Evolutionary conservation across 805 yeast genomes (phyloP), one percentile per base, ranked within the genome.

Genomic region (Candida loeiensis): DNA sequence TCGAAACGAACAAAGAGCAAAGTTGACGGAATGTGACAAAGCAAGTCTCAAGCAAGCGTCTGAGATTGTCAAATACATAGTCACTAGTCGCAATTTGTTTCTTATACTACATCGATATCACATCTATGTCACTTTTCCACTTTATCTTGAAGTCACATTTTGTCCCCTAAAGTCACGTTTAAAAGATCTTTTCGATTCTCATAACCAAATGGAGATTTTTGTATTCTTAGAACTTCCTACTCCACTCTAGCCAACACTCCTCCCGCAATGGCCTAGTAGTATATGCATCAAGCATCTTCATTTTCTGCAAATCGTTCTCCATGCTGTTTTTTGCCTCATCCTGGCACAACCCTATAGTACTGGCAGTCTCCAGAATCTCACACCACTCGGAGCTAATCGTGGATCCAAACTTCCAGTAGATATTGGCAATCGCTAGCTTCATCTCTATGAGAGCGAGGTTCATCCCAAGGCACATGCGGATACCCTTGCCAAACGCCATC

Each of bases 391-490:
- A 24, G 36, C 72, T 63, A 6, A 76, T 53, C 11, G 47, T 43
- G 17, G 77, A 68, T 8, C 46, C 39, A 47, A 54, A 77, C 36
- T 74, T 66, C 69, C 76, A 72, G 51, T 80, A 75, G 13, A 83
- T 55, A 43, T 71, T 70, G 7, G 79, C 76, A 20, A 78, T 51
- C 9, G 74, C 71, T 31, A 80, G 50, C 53, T 81, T 82, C 68
- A 82, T 79, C 53, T 82, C 89, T 30, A 76, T 74, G 14, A 75
- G 58, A 0, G 89, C 89, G 29, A 83, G 55, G 53, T 82, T 71
- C 78, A 79, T 73, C 1, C 91, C 90, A 39, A 82, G 62, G 51
- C 91, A 83, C 88, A 82, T 81, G 46, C 88, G 63, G 15, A 79
- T 68, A 2, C 90, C 91, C 29, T 79, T 74, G 1, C 90, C 89